A percentile compares a stretch with the other conserved stretches of the same genome.
phyloP scores from a whole-genome alignment of 768 basidiomycete genomes.

The Leccinum sublutescens region DNA sequence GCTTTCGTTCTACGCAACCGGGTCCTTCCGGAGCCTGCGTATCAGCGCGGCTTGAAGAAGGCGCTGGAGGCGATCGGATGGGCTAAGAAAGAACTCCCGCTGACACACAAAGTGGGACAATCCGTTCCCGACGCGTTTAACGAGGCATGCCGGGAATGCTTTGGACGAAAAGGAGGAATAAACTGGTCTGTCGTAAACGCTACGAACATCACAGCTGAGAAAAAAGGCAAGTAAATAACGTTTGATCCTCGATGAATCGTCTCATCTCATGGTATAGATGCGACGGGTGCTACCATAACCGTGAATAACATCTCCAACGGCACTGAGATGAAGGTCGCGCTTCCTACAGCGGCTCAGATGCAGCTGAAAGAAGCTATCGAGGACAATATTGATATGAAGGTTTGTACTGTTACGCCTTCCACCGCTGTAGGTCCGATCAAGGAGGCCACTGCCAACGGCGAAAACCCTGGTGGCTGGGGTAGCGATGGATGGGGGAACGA shows the following conservation, averaged over 20 bases:
- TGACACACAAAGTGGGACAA: conserved; percentile 39
- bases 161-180: conserved; percentile 45
- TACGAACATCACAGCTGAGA: conserved; percentile 2
- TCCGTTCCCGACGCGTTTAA: conserved; percentile 47
- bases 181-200: conserved; percentile 29
- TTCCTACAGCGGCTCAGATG: conserved; percentile 25
- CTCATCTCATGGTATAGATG: conserved; percentile 14
- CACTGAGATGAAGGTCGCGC: conserved; percentile 10
- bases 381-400: conserved; percentile 24
- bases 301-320: conserved; percentile 20
- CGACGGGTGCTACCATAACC: conserved; percentile 5
- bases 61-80: conserved; percentile 43
- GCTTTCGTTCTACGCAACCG: conserved; percentile 56
- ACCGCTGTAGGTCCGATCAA: neutral
- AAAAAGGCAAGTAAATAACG: conserved; percentile 6
- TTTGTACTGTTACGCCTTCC: conserved; percentile 8
- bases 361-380: conserved; percentile 30
- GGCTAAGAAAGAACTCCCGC: conserved; percentile 44
- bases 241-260: neutral
- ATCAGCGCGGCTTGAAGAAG: conserved; percentile 45
- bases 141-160: conserved; percentile 46
- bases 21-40: conserved; percentile 47
- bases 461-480: conserved; percentile 4
- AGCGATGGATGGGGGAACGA: conserved; percentile 11
- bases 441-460: neutral